These are phyloP conservation scores for Tolypocladium pustulatum DNA, from an alignment of 2,329 filamentous ascomycete genomes.

Conservation along the genomic window DNA sequence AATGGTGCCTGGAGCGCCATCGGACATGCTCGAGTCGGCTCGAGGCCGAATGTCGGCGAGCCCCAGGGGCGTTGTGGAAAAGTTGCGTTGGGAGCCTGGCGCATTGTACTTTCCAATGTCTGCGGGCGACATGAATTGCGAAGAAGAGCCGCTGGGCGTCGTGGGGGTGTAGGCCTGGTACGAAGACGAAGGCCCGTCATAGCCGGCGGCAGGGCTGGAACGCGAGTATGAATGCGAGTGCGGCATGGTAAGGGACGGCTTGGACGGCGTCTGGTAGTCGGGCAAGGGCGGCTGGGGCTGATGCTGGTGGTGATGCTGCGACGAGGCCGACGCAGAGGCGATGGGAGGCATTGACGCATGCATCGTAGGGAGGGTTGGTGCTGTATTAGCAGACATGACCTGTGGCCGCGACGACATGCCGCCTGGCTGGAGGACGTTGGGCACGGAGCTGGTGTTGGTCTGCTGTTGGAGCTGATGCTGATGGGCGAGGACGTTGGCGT, in stretches of 20 bases:
- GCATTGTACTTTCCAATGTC: slow-evolving; percentile 43
- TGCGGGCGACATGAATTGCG: slow-evolving; percentile 54
- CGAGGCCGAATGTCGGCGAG: slow-evolving; percentile 85
- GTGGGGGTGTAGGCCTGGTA: slow-evolving; percentile 50
- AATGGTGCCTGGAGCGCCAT: slow-evolving; percentile 52
- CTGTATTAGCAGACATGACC: slow-evolving; percentile 30
- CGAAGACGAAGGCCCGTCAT: slow-evolving; percentile 40
- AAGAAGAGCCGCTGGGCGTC: slow-evolving; percentile 50
- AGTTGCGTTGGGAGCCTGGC: slow-evolving; percentile 47
- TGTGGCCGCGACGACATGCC: slow-evolving; percentile 27
- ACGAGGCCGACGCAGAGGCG: slow-evolving; percentile 9
- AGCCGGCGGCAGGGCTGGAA: slow-evolving; percentile 63
- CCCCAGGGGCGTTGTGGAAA: slow-evolving; percentile 80
- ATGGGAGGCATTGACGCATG: slow-evolving; percentile 28
- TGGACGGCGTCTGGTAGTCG: slow-evolving; percentile 52
- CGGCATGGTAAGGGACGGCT: slow-evolving; percentile 53
- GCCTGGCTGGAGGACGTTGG: slow-evolving; percentile 49
- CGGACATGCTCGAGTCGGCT: slow-evolving; percentile 70
- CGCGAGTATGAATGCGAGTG: slow-evolving; percentile 74
- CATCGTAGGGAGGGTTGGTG: slow-evolving; percentile 36
- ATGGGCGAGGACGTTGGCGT: slow-evolving; percentile 21
- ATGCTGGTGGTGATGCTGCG: slow-evolving; percentile 5
- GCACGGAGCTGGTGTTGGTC: slow-evolving; percentile 33
- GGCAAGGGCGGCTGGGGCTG: slow-evolving; percentile 30
- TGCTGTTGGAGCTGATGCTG: slow-evolving; percentile 18